Evolutionary conservation across 202 grass and related monocot species (phyloP).

Genomic region (Panicum virgatum): DNA sequence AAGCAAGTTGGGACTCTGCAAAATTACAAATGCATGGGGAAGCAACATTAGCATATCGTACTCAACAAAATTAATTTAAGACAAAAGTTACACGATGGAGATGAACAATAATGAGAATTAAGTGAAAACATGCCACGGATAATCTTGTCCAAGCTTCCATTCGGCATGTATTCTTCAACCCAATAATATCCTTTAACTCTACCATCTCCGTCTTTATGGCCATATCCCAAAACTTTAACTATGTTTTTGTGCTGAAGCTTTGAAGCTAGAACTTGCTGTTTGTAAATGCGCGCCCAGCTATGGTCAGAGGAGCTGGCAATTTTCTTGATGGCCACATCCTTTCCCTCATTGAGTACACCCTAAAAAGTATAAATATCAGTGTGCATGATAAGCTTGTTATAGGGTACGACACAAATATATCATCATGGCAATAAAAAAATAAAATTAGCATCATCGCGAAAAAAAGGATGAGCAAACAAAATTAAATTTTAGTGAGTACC

Average conservation of each 20-base stretch:
- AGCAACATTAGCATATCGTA: no score
- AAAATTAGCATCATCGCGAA: no score
- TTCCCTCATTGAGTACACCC: neutral
- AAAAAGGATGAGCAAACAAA: neutral
- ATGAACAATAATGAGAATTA: neutral
- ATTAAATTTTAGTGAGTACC: neutral
- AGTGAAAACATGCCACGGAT: neutral
- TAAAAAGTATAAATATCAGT: neutral
- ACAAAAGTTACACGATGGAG: neutral
- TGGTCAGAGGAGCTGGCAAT: no score
- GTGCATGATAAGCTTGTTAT: no score
- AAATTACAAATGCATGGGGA: no score
- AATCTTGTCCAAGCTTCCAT: neutral
- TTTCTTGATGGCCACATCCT: neutral
- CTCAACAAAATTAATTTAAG: neutral
- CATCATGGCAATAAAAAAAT: neutral
- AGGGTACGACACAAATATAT: no score
- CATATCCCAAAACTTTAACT: neutral
- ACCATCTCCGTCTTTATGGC: neutral
- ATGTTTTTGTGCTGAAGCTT: conserved; percentile 5
- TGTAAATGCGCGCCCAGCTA: no score
- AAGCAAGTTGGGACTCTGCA: neutral
- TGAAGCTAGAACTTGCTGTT: no score
- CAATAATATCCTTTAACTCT: neutral
- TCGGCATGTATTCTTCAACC: neutral